A percentile compares a stretch with the other conserved stretches of the same genome.
Conservation (phyloP, 1,139 yeast species). For the Lodderomyces oxycetoniae region DNA sequence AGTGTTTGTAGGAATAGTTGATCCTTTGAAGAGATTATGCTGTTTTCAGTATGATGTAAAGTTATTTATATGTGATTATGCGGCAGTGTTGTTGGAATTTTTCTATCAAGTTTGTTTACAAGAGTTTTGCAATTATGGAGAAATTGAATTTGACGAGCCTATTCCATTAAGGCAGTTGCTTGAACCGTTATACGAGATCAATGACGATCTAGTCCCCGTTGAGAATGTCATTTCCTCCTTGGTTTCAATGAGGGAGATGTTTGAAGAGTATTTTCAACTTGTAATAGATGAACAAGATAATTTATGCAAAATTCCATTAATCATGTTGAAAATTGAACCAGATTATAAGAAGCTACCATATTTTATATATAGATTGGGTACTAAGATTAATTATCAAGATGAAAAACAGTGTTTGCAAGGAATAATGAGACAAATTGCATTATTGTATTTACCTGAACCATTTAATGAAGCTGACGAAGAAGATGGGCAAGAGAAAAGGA, state of each 20-base stretch:
- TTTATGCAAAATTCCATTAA: slow-evolving; percentile 58
- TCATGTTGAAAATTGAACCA: slow-evolving; percentile 62
- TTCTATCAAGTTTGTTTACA: slow-evolving; percentile 77
- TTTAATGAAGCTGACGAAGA: slow-evolving; percentile 17
- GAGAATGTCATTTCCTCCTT: slow-evolving; percentile 24
- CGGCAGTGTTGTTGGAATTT: slow-evolving; percentile 58
- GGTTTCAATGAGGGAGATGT: slow-evolving; percentile 64
- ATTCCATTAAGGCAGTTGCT: slow-evolving; percentile 27
- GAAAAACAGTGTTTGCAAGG: slow-evolving; percentile 67
- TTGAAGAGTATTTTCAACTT: slow-evolving; percentile 70
- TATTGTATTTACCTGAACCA: slow-evolving; percentile 68
- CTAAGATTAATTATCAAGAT: slow-evolving; percentile 55
- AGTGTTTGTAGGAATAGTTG: slow-evolving; percentile 80
- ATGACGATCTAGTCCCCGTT: slow-evolving; percentile 14
- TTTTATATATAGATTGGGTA: slow-evolving; percentile 60
- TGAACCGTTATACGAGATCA: slow-evolving; percentile 19
- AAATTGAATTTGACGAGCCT: slow-evolving; percentile 41
- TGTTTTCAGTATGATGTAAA: slow-evolving; percentile 82
- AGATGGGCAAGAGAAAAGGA: slow-evolving; percentile 10
- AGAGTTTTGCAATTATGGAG: slow-evolving; percentile 82
- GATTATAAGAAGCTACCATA: slow-evolving; percentile 58
- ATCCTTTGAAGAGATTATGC: slow-evolving; percentile 59
- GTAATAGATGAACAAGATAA: slow-evolving; percentile 26
- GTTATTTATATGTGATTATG: slow-evolving; percentile 76
- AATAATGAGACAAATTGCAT: slow-evolving; percentile 63